Conservation (phyloP, 352 stramenopile species). For the Globisporangium parvum region DNA sequence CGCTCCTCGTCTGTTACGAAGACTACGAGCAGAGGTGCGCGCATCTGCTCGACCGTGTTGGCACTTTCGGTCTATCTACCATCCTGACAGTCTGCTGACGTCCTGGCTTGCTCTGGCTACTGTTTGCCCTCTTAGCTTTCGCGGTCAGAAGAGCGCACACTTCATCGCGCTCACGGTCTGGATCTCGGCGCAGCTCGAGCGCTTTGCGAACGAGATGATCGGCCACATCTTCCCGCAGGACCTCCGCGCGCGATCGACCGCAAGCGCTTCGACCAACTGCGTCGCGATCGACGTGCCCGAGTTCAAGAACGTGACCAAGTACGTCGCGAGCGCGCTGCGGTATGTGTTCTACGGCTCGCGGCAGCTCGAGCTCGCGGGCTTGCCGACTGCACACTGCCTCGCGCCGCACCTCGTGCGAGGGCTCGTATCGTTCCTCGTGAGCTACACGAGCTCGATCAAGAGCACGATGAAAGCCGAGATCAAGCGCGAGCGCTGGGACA, state of each 20-base stretch:
- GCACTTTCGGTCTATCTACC: neutral
- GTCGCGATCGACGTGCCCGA: slow-evolving; percentile 63
- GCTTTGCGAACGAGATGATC: slow-evolving; percentile 67
- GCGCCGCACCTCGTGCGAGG: slow-evolving; percentile 57
- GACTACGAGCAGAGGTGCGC: slow-evolving; percentile 66
- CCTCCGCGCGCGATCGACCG: slow-evolving; percentile 5
- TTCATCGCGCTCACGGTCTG: slow-evolving; percentile 78
- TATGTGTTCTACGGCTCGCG: slow-evolving; percentile 80
- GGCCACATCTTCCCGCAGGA: slow-evolving; percentile 72
- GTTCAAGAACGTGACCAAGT: slow-evolving; percentile 74
- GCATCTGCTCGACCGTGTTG: neutral
- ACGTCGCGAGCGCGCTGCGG: slow-evolving; percentile 61
- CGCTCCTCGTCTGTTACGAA: slow-evolving; percentile 75
- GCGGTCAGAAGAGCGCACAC: slow-evolving; percentile 60
- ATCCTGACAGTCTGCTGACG: neutral
- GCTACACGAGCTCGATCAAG: slow-evolving; percentile 65
- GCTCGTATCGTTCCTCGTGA: slow-evolving; percentile 50
- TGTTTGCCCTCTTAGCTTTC: slow-evolving; percentile 29
- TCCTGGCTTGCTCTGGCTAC: neutral
- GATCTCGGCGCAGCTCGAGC: slow-evolving; percentile 74
- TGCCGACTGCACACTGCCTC: slow-evolving; percentile 70
- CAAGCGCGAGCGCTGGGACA: slow-evolving; percentile 81
- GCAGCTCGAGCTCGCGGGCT: slow-evolving; percentile 68
- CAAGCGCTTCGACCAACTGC: slow-evolving; percentile 7
- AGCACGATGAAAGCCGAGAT: slow-evolving; percentile 66